These are phyloP conservation scores for Cardamine occulta DNA, from an alignment of 345 rosid species.

Conservation along the genomic window DNA sequence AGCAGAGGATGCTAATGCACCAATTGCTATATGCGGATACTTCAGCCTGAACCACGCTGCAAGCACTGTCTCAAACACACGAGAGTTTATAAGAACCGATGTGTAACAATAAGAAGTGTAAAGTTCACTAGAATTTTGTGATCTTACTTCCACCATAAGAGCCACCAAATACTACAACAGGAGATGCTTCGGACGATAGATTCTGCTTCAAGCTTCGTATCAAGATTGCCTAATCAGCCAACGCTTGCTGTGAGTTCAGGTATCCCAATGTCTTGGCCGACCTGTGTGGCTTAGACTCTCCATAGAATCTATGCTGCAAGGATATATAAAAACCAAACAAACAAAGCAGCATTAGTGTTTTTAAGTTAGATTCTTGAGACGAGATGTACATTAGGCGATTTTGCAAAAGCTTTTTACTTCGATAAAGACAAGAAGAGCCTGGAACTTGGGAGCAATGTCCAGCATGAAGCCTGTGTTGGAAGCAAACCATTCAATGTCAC, in stretches of 20 bases:
- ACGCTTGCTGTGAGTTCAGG: constrained; percentile 74
- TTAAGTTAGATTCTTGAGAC: neutral
- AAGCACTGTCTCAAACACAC: constrained; percentile 58
- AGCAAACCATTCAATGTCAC: constrained; percentile 81
- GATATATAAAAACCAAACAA: neutral
- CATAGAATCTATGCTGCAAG: constrained; percentile 74
- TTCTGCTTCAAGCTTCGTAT: constrained; percentile 75
- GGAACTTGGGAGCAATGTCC: constrained; percentile 82
- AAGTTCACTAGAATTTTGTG: neutral
- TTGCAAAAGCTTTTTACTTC: constrained; percentile 50
- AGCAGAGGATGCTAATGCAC: constrained; percentile 81
- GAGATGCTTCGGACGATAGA: constrained; percentile 68
- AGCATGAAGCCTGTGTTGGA: constrained; percentile 74
- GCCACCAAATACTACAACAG: constrained; percentile 81
- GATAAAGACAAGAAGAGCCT: constrained; percentile 71
- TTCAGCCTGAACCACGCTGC: constrained; percentile 87
- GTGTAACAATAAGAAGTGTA: neutral
- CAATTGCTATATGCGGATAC: constrained; percentile 73
- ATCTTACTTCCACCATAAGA: constrained; percentile 84
- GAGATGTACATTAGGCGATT: neutral
- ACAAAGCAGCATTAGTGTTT: neutral
- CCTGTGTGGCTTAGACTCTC: constrained; percentile 60
- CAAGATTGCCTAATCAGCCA: constrained; percentile 73
- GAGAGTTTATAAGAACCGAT: neutral
- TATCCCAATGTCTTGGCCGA: constrained; percentile 64